Percentiles rank a stretch among this genome's conserved stretches.
These are phyloP conservation scores for Kodamaea neixiangensis DNA, from an alignment of 805 yeast genomes.

Conservation along the genomic window DNA sequence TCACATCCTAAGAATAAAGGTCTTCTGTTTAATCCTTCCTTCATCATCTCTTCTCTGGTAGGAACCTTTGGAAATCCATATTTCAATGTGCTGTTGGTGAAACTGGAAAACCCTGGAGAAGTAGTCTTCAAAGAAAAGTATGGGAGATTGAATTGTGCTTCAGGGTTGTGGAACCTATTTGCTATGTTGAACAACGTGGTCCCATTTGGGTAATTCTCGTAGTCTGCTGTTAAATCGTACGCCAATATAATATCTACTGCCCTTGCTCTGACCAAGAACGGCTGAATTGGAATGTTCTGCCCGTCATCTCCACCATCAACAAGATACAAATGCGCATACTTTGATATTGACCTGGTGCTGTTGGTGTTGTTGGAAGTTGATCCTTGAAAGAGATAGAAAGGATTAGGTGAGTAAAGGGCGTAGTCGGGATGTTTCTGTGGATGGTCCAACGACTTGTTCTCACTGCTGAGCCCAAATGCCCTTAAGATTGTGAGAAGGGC, in stretches of 20 bases:
- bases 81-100: slow-evolving; percentile 9
- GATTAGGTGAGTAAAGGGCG: slow-evolving; percentile 63
- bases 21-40: slow-evolving; percentile 18
- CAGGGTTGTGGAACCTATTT: slow-evolving; percentile 29
- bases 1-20: slow-evolving; percentile 50
- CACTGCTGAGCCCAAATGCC: slow-evolving; percentile 46
- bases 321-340: slow-evolving; percentile 27
- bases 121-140: slow-evolving; percentile 10
- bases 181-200: slow-evolving; percentile 46
- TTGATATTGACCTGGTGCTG: slow-evolving; percentile 10
- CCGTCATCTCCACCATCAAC: slow-evolving; percentile 55
- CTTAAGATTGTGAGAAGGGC: slow-evolving; percentile 41
- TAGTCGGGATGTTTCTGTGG: slow-evolving; percentile 52
- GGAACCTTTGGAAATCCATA: slow-evolving; percentile 42
- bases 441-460: slow-evolving; percentile 23
- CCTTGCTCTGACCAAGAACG: slow-evolving; percentile 39
- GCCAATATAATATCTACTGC: slow-evolving; percentile 42
- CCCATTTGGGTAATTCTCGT: slow-evolving; percentile 59
- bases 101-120: neutral
- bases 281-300: slow-evolving; percentile 49
- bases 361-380: neutral
- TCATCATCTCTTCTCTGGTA: slow-evolving; percentile 22
- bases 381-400: slow-evolving; percentile 41
- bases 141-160: slow-evolving; percentile 15
- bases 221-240: slow-evolving; percentile 52